Evolutionary conservation across 371 early-diverging fungal genomes (phyloP), one percentile per base, ranked within the genome.

Genomic region (Umbelopsis sp.): DNA sequence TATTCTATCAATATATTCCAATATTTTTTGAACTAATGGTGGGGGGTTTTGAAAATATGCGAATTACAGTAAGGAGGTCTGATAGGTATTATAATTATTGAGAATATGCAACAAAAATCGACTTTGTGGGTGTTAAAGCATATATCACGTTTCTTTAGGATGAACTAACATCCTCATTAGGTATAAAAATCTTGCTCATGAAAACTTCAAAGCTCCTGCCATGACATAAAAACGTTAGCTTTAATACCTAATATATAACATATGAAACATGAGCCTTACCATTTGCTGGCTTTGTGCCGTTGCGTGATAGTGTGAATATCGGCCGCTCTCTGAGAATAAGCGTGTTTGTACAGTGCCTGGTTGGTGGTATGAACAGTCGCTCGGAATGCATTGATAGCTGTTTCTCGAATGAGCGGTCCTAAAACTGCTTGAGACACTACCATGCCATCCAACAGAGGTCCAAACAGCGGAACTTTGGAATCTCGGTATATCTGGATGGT

Each of bases 381-480:
- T 3, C 88, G 80, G 71, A 82, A 86, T 9, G 90, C 95, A 70
- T 91, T 86, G 51, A 95, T 86, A 2, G 95, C 96, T 0, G 97
- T 95, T 6, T 89, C 80, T 38, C 98, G 84, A 1, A 96, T 95
- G 4, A 96, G 83, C 7, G 90, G 86, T 0, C 94, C 94, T n/a
- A 97, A 81, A 0, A 85, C 80, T 2, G 86, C 78, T 63, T 89
- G 84, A 0, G 93, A 89, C 3, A 96, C 87, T 4, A 96, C 88
- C 91, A 92, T 92, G 20, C 90, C 90, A 74, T 90, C 86, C 29
- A 92, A 85, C 14, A 97, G 76, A 14, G 96, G 96, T 0, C 98
- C 98, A 83, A 97, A 96, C 10, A 88, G 78, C 1, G 86, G 85
- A 71, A 92, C 88, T 79, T 87, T 87, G 35, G 77, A 65, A 70